Evolutionary conservation across 108 stramenopile genomes (phyloP).

Genomic region (Pseudonitzschia pungens): DNA sequence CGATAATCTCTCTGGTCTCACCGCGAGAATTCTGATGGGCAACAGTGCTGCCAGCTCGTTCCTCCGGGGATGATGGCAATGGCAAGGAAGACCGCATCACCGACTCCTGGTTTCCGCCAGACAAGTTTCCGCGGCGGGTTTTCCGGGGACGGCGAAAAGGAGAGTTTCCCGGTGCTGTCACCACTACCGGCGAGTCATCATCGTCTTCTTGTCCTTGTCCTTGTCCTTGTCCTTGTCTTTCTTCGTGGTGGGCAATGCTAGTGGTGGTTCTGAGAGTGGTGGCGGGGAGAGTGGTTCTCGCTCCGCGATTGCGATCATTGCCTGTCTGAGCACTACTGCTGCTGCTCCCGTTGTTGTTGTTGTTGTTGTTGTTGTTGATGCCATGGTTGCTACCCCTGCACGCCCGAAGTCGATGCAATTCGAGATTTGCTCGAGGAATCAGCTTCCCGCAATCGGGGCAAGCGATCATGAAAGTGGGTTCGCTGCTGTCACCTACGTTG

Average conservation of each 20-base stretch:
- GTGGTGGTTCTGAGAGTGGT: background rate
- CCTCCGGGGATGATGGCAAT: background rate
- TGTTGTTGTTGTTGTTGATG: background rate
- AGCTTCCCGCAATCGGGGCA: conserved; percentile 35
- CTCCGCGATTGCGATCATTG: background rate
- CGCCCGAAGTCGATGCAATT: conserved; percentile 31
- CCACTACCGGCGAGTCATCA: no score
- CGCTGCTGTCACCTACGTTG: background rate
- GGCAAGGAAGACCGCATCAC: background rate
- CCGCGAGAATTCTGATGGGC: background rate
- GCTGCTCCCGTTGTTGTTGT: background rate
- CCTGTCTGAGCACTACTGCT: background rate
- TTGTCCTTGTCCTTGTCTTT: no score
- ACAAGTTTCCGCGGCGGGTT: background rate
- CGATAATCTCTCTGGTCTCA: background rate
- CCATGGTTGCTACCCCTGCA: conserved; percentile 15
- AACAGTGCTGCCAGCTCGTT: background rate
- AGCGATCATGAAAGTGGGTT: background rate
- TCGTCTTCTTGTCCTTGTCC: no score
- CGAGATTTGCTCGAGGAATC: conserved; percentile 33
- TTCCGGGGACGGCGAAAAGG: conserved; percentile 6
- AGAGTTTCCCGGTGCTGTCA: background rate
- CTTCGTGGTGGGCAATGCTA: background rate
- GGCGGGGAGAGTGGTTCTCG: background rate
- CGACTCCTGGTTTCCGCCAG: background rate